Evolutionary conservation across 2,329 filamentous ascomycete genomes (phyloP).

Genomic region (Trichoderma breve): DNA sequence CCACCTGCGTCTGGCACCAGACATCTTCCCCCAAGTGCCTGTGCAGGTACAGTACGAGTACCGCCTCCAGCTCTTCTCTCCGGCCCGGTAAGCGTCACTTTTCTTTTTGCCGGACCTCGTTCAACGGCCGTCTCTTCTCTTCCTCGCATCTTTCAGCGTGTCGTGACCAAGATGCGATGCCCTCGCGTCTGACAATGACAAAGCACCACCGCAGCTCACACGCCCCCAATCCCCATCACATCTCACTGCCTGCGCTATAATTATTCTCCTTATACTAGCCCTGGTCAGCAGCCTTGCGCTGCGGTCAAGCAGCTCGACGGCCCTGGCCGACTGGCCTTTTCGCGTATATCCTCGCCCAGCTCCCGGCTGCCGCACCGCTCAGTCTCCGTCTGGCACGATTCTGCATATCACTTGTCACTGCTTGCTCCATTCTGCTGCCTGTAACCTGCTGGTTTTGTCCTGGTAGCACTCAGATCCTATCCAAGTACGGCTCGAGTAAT

Average conservation of each 20-base stretch:
- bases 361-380: constrained; percentile 12
- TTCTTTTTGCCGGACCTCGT: not conserved
- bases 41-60: not conserved
- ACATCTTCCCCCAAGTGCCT: not conserved
- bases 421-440: not conserved
- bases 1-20: constrained; percentile 5
- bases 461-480: not conserved
- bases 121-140: not conserved
- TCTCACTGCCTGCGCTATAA: constrained; percentile 14
- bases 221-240: not conserved
- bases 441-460: not conserved
- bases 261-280: constrained; percentile 14
- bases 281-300: constrained; percentile 9
- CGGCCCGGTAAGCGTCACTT: not conserved
- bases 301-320: constrained; percentile 6
- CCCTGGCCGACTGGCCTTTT: constrained; percentile 3
- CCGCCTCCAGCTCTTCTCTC: not conserved
- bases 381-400: not conserved
- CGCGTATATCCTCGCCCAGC: constrained; percentile 8
- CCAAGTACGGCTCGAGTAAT: not conserved
- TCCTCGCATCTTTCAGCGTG: not conserved
- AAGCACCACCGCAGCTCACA: not conserved
- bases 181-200: not conserved
- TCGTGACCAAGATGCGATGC: not conserved
- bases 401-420: not conserved